phyloP scores from a whole-genome alignment of 2,329 filamentous ascomycete genomes.

The Neophaeococcomyces mojaviensis region DNA sequence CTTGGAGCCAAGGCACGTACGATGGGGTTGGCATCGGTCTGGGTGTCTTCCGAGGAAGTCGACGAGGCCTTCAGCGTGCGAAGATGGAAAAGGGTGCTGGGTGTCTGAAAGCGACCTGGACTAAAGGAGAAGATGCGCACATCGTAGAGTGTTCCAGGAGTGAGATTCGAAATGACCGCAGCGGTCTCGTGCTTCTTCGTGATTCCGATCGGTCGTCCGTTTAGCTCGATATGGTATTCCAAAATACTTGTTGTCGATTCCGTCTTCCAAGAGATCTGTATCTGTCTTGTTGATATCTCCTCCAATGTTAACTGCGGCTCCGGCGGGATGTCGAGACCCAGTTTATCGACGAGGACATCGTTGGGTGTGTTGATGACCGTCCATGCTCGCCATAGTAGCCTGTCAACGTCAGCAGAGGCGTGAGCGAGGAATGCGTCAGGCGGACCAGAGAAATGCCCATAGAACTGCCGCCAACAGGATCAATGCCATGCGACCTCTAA shows the following conservation, averaged over 20 bases:
- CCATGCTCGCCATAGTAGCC: conserved; percentile 78
- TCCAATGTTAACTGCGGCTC: conserved; percentile 84
- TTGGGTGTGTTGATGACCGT: conserved; percentile 87
- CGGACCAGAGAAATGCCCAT: conserved; percentile 44
- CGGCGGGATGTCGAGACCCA: conserved; percentile 89
- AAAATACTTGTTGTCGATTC: conserved; percentile 62
- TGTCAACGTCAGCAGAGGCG: conserved; percentile 29
- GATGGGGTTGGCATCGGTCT: conserved; percentile 30
- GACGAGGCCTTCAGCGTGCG: conserved; percentile 51
- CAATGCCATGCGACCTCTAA: conserved; percentile 43
- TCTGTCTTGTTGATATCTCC: conserved; percentile 77
- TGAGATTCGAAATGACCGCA: conserved; percentile 83
- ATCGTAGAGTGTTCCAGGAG: conserved; percentile 84
- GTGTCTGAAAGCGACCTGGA: conserved; percentile 83
- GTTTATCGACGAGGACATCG: conserved; percentile 78
- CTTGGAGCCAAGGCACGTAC: conserved; percentile 48
- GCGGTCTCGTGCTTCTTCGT: conserved; percentile 72
- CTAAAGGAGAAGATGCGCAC: conserved; percentile 89
- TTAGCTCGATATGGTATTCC: conserved; percentile 87
- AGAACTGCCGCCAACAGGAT: conserved; percentile 41
- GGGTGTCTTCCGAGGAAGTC: conserved; percentile 26
- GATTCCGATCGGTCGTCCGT: conserved; percentile 81
- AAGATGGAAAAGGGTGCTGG: conserved; percentile 76
- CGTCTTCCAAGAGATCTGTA: conserved; percentile 84
- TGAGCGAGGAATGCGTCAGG: conserved; percentile 5